Evolutionary conservation across 2,329 filamentous ascomycete genomes (phyloP), one percentile per base, ranked within the genome.

Genomic region (Chrysoporthe cubensis): DNA sequence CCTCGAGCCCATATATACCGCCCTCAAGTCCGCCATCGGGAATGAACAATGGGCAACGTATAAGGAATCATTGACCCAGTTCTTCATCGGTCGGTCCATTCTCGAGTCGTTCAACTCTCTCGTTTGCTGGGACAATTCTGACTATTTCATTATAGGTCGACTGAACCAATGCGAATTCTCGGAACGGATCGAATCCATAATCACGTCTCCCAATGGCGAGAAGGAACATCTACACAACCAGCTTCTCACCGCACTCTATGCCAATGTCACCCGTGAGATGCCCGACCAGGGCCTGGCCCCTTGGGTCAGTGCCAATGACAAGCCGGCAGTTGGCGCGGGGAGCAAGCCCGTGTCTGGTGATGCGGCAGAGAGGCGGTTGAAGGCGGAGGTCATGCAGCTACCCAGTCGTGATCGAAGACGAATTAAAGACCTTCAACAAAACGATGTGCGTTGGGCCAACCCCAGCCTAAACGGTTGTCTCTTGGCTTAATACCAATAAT

Each of bases 301-400:
- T 69, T 91, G 89, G 89, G 89, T 91, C 76, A 90, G 88, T 76
- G 88, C 89, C 65, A 90, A 91, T 74, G 89, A 91, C 73, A 91
- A 91, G 73, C 88, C 88, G 21, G 79, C 84, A 21, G 79, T 85
- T 13, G 82, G 82, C 54, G 80, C 84, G 43, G 85, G 85, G 71
- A 85, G 81, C 71, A 91, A 91, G 75, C 86, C 87, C 32, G 83
- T 88, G 59, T 87, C 85, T 40, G 88, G 88, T 40, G 89, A 91
- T 82, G 87, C 89, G 44, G 84, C 86, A 46, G 89, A 91, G 78
- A 83, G 88, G 73, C 84, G 84, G 72, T 77, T 91, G 61, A 91
- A 91, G 80, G 87, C 85, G 72, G 88, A 91, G 74, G 87, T 91
- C 69, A 91, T 91, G 89, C 87, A 89, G 74, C 81, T 91, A 57